Evolutionary conservation across 176 grass and related monocot species (phyloP).

Genomic region (Musa beccarii): DNA sequence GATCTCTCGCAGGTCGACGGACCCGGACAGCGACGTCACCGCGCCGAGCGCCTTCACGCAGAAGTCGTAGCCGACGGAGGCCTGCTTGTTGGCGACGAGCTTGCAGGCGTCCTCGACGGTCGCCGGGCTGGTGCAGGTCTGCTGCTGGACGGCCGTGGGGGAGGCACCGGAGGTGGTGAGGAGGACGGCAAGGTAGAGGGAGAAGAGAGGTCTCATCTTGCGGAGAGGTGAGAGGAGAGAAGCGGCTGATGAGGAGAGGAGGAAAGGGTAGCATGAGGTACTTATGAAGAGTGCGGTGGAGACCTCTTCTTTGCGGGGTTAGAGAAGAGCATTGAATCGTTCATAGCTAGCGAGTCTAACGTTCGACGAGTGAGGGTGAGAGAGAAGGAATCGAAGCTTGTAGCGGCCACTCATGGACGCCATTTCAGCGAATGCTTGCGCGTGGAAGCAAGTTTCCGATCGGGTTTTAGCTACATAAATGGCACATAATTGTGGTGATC

Average conservation of each 20-base stretch:
- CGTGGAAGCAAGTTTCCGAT: too few relatives aligned
- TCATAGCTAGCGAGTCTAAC: too few relatives aligned
- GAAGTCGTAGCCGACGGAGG: slow-evolving; percentile 38
- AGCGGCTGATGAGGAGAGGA: neutral
- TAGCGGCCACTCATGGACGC: too few relatives aligned
- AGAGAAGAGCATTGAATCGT: too few relatives aligned
- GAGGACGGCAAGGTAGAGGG: neutral
- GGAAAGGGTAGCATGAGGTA: too few relatives aligned
- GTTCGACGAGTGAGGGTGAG: too few relatives aligned
- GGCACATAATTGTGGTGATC: too few relatives aligned
- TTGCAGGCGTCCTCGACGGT: slow-evolving; percentile 44
- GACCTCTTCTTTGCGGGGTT: too few relatives aligned
- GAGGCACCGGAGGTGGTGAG: neutral
- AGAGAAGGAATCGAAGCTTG: too few relatives aligned
- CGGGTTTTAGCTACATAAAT: too few relatives aligned
- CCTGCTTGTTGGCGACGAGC: slow-evolving; percentile 27
- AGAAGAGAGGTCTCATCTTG: neutral
- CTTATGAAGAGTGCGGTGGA: too few relatives aligned
- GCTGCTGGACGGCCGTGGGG: neutral
- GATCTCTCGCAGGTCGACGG: slow-evolving; percentile 25
- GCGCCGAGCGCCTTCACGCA: slow-evolving; percentile 37
- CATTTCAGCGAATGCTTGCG: too few relatives aligned
- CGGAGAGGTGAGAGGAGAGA: slow-evolving; percentile 10
- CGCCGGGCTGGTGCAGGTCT: slow-evolving; percentile 7
- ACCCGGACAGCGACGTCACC: neutral